A percentile compares a stretch with the other conserved stretches of the same genome.
Evolutionary conservation across 192 early-diverging fungal species (phyloP).

Genomic region (Cetraspora pellucida): DNA sequence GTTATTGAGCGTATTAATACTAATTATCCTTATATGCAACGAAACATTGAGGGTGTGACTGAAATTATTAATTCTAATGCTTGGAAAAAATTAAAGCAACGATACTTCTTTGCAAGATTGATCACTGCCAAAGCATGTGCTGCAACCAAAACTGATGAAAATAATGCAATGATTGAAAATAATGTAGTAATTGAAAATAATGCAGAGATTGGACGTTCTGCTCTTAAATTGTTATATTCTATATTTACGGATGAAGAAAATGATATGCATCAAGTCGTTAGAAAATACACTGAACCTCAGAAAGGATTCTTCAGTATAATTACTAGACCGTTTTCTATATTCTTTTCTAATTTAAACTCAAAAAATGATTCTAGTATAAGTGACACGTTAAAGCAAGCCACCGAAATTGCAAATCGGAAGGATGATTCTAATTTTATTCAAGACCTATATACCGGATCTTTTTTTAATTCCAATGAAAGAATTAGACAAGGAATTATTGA

Average conservation of each 20-base stretch:
- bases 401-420: not conserved
- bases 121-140: not conserved
- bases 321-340: not conserved
- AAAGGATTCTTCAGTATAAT: not conserved
- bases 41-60: not conserved
- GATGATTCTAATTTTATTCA: not conserved
- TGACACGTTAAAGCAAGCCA: not conserved
- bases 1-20: not conserved
- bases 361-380: not conserved
- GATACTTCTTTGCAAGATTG: not conserved
- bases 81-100: not conserved
- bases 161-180: too few species aligned
- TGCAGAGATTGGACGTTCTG: not conserved
- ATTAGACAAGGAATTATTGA: not conserved
- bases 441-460: not conserved
- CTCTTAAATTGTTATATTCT: not conserved
- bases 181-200: too few species aligned
- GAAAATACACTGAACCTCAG: not conserved
- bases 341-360: not conserved
- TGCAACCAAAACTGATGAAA: not conserved
- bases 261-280: not conserved
- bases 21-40: slow-evolving; percentile 1
- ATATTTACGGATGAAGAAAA: not conserved
- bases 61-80: not conserved
- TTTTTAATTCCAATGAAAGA: not conserved